Base-by-base conservation (phyloP, 139 green algal genomes). In the Tetraselmis chui region DNA sequence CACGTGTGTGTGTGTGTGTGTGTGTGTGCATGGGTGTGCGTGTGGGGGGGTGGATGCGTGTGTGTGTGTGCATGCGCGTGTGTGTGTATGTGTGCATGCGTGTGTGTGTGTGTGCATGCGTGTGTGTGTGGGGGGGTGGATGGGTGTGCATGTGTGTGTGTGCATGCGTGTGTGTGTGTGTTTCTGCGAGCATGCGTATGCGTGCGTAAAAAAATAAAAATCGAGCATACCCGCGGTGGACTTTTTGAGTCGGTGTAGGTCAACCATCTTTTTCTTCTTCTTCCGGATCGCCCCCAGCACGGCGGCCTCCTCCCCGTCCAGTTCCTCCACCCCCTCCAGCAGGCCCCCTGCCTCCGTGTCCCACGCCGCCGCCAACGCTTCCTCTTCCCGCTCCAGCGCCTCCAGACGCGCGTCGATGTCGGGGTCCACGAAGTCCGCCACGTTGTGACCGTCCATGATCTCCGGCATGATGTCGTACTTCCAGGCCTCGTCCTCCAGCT, bases 391-490 rank as follows among this genome's bases (percentile, higher is more conserved):
- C 88, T 99, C 96, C 83, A 99, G 88, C 85, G 97, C 94, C 83
- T 93, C 94, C 83, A 99, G 91, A 80, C 91, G 90, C 23, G 90
- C 93, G 45, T 99, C 94, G 81, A 99, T 99, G 86, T 99, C 97
- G 28, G 96, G 88, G 85, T 99, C 97, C 59, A 99, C 90, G 81
- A 98, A 99, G 89, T 99, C 97, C 2, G 91, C 87, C 29, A 99
- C 85, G 88, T 99, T 99, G 87, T 98, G 92, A 18, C 97, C 97
- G 83, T 98, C 91, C 59, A 95, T 84, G 81, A 98, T 96, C 92
- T 99, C 97, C 0, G 97, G 97, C 89, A 98, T 94, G 87, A 98
- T 96, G 92, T 99, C 97, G 79, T 97, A 93, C 88, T 95, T 95
- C 95, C 95, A 98, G 30, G 76, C 83, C 0, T 90, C 84, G 78